Evolutionary conservation across 306 rosid genomes (phyloP).

Genomic region (Vicia sativa): DNA sequence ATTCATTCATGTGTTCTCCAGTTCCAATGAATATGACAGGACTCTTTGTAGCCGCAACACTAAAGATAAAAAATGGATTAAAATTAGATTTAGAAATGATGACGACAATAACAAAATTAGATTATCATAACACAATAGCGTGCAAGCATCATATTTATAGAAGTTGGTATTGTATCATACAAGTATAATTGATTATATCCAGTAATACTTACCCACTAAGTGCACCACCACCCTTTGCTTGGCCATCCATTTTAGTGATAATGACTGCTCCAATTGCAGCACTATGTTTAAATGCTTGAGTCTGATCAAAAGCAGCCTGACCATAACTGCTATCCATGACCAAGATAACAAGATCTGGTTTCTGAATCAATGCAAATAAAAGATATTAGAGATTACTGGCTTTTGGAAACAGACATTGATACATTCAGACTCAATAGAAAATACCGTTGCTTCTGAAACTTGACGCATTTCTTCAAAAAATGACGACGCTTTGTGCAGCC

Average conservation of each 20-base stretch:
- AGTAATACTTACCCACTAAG: background rate
- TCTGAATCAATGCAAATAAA: background rate
- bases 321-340: background rate
- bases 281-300: background rate
- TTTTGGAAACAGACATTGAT: background rate
- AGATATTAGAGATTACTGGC: slow-evolving; percentile 7
- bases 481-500: background rate
- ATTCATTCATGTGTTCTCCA: background rate
- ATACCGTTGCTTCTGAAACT: slow-evolving; percentile 34
- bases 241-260: background rate
- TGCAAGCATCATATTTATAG: slow-evolving; percentile 15
- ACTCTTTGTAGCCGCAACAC: background rate
- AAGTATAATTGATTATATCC: background rate
- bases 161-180: slow-evolving; percentile 19
- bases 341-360: background rate
- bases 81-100: slow-evolving; percentile 10
- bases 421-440: slow-evolving; percentile 31
- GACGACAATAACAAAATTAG: background rate
- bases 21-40: background rate
- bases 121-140: slow-evolving; percentile 27
- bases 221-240: background rate
- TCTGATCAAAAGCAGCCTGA: background rate
- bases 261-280: background rate
- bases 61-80: slow-evolving; percentile 10
- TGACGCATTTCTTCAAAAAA: background rate